phyloP scores from a whole-genome alignment of 2,329 filamentous ascomycete genomes.

The Septoria petroselini region DNA sequence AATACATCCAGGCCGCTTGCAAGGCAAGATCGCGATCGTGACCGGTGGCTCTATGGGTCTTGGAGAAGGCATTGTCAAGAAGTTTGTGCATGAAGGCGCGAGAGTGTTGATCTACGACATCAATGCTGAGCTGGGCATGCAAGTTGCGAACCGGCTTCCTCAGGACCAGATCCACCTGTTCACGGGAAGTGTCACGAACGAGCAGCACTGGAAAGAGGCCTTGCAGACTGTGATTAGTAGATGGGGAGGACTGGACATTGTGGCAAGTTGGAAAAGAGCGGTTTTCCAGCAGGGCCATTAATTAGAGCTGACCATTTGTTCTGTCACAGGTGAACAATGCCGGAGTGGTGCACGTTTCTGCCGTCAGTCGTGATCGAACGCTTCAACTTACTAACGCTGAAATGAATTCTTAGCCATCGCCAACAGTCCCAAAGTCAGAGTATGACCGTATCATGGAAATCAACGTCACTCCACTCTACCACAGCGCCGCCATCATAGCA shows the following conservation, averaged over 20 bases:
- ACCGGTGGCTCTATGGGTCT: conserved; percentile 35
- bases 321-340: conserved; percentile 28
- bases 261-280: conserved; percentile 7
- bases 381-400: conserved; percentile 12
- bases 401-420: conserved; percentile 29
- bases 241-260: conserved; percentile 30
- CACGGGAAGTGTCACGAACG: conserved; percentile 30
- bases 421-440: conserved; percentile 33
- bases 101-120: conserved; percentile 34
- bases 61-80: conserved; percentile 34
- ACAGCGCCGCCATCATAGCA: conserved; percentile 31
- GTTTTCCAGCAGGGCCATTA: background rate
- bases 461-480: conserved; percentile 37
- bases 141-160: conserved; percentile 14
- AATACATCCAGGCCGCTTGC: conserved; percentile 20
- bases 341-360: conserved; percentile 25
- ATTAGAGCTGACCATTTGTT: background rate
- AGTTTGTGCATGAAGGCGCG: conserved; percentile 34
- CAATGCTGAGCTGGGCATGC: conserved; percentile 17
- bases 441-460: conserved; percentile 37
- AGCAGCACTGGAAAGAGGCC: conserved; percentile 30
- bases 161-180: conserved; percentile 11
- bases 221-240: conserved; percentile 26
- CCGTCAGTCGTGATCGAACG: conserved; percentile 10
- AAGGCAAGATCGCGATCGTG: conserved; percentile 28